These are phyloP conservation scores for Phytophthora ramorum DNA, from an alignment of 352 stramenopile species.

Conservation along the genomic window DNA sequence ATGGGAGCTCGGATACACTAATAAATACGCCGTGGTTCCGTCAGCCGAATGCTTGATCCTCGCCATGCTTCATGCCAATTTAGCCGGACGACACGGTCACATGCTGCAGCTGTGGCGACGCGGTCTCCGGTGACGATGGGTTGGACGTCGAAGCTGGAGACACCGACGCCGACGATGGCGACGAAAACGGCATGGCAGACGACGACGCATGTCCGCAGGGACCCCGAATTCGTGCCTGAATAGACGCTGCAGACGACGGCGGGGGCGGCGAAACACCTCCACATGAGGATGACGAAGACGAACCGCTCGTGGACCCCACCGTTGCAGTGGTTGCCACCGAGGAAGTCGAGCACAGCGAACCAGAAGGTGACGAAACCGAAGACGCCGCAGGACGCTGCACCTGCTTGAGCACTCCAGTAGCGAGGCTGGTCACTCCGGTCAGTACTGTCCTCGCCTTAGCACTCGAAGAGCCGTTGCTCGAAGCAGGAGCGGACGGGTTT, in stretches of 20 bases:
- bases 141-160: conserved; percentile 45
- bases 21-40: conserved; percentile 58
- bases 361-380: conserved; percentile 31
- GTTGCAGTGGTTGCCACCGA: conserved; percentile 30
- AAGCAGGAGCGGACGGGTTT: conserved; percentile 15
- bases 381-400: conserved; percentile 22
- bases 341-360: conserved; percentile 34
- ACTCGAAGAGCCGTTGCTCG: conserved; percentile 6
- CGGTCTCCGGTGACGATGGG: conserved; percentile 52
- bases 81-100: conserved; percentile 77
- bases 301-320: conserved; percentile 39
- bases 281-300: conserved; percentile 38
- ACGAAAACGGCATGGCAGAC: conserved; percentile 50
- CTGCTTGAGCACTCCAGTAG: conserved; percentile 35
- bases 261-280: conserved; percentile 29
- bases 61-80: conserved; percentile 18
- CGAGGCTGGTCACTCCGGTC: conserved; percentile 22
- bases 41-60: conserved; percentile 29
- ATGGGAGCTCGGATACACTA: conserved; percentile 46
- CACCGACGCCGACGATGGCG: conserved; percentile 41
- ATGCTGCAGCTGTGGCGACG: conserved; percentile 66
- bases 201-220: conserved; percentile 61
- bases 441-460: conserved; percentile 27
- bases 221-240: conserved; percentile 40
- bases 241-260: conserved; percentile 27